phyloP scores from a whole-genome alignment of 495 filamentous ascomycete genomes.

The Lophiostoma macrostomum region DNA sequence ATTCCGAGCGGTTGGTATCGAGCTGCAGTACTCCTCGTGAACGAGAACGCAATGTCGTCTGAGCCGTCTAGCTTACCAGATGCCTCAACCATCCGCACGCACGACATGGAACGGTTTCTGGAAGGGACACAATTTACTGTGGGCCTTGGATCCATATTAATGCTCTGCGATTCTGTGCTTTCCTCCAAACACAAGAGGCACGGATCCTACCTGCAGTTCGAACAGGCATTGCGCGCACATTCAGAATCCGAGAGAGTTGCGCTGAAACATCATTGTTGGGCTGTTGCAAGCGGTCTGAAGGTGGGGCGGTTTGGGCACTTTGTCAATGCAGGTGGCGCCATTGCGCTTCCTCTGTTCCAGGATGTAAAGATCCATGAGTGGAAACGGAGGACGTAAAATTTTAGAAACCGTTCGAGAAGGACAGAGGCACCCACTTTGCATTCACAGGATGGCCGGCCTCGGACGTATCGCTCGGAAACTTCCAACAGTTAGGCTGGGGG shows the following conservation, averaged over 20 bases:
- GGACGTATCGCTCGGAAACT: too few species aligned
- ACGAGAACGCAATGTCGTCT: constrained; percentile 13
- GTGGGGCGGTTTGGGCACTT: constrained; percentile 10
- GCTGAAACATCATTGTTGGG: constrained; percentile 28
- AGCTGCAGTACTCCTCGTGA: constrained; percentile 91
- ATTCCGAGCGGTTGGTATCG: constrained; percentile 74
- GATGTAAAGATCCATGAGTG: constrained; percentile 4
- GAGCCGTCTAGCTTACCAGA: too few species aligned
- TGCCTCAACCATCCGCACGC: too few species aligned
- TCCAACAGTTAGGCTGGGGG: too few species aligned
- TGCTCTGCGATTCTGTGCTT: constrained; percentile 5
- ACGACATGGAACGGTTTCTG: too few species aligned
- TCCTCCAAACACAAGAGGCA: constrained; percentile 16
- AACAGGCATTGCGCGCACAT: constrained; percentile 4
- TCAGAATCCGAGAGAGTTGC: constrained; percentile 6
- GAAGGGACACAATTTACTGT: too few species aligned
- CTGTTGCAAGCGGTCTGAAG: constrained; percentile 9
- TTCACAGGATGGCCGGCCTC: too few species aligned
- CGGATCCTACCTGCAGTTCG: too few species aligned
- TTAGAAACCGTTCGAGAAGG: too few species aligned
- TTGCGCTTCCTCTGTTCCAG: constrained; percentile 16
- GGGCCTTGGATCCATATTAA: too few species aligned
- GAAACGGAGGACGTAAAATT: constrained; percentile 9
- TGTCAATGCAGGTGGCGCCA: constrained; percentile 28
- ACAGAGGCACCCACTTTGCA: too few species aligned